phyloP scores from a whole-genome alignment of 306 rosid species.

The Gleditsia sinensis region DNA sequence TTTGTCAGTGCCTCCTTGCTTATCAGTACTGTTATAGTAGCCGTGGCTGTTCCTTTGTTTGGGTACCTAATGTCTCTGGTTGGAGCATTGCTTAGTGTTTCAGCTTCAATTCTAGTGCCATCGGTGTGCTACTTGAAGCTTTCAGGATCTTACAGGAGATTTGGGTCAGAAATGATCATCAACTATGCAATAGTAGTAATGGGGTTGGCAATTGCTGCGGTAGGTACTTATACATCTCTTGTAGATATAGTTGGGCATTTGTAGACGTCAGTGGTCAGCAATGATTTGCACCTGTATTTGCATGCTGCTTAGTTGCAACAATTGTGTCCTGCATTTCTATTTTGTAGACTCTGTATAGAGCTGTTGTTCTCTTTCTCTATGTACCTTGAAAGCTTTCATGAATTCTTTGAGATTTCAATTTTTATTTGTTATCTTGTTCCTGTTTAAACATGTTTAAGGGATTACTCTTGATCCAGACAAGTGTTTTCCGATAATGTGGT shows the following conservation, averaged over 20 bases:
- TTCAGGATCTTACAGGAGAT: constrained; percentile 34
- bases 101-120: constrained; percentile 49
- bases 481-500: too few species aligned
- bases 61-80: constrained; percentile 48
- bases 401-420: not conserved
- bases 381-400: not conserved
- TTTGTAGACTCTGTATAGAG: not conserved
- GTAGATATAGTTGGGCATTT: constrained; percentile 31
- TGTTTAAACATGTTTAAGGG: not conserved
- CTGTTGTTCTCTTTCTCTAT: not conserved
- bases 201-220: constrained; percentile 33
- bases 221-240: constrained; percentile 52
- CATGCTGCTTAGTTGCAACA: too few species aligned
- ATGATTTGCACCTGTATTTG: too few species aligned
- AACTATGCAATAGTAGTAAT: constrained; percentile 29
- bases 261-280: too few species aligned
- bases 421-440: not conserved
- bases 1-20: constrained; percentile 35
- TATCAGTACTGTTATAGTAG: constrained; percentile 44
- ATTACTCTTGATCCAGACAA: too few species aligned
- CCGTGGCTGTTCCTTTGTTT: constrained; percentile 42
- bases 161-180: constrained; percentile 31
- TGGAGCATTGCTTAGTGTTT: constrained; percentile 50
- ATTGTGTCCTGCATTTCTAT: too few species aligned
- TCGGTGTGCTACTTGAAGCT: constrained; percentile 59